Base-by-base conservation (phyloP, 192 early-diverging fungal species). In the Backusella psychrophila region DNA sequence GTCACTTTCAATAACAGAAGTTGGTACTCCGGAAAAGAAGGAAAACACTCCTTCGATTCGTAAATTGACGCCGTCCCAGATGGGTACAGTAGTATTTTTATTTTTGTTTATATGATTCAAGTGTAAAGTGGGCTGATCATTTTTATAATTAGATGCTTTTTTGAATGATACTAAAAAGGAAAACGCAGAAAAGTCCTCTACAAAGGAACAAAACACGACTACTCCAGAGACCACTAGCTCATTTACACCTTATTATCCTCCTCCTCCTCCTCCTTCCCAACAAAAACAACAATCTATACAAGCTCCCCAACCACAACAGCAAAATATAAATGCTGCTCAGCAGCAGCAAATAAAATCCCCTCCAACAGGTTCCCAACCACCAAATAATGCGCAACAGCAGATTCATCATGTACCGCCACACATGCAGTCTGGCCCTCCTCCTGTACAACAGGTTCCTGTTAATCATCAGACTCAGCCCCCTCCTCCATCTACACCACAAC, bases 1-100 rank as follows among this genome's bases (percentile, higher is more conserved):
- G n/a, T 77, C 80, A 17, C 49, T 83, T 17, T 65, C 36, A 8
- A 39, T 42, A n/a, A 34, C 78, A 23, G 66, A 82, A 6, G 78
- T 76, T 12, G 66, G 76, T 29, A 39, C 77, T 3, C 34, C 71
- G 7, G 44, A 42, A 35, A 56, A 35, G 35, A 39, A 67, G 14
- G 41, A 66, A 69, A 42, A n/a, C 21, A 69, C 34, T 9, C 38
- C 34, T 12, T 23, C 21, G 6, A 49, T 39, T 14, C 70, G 70
- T 6, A 44, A 46, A 31, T 14, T 71, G 35, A 71, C 70, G 7
- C 39, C 70, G 4, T 36, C 70, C 17, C 23, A 71, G 42, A 31
- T 71, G 42, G 70, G 70, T 71, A 71, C 3, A 49, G 46, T 49
- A 49, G 46, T 49, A 49, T 1, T 44, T 17, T 19, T 49, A 49